Conservation (phyloP, 163 green algal genomes). For the Chlamydomonas reinhardtii region DNA sequence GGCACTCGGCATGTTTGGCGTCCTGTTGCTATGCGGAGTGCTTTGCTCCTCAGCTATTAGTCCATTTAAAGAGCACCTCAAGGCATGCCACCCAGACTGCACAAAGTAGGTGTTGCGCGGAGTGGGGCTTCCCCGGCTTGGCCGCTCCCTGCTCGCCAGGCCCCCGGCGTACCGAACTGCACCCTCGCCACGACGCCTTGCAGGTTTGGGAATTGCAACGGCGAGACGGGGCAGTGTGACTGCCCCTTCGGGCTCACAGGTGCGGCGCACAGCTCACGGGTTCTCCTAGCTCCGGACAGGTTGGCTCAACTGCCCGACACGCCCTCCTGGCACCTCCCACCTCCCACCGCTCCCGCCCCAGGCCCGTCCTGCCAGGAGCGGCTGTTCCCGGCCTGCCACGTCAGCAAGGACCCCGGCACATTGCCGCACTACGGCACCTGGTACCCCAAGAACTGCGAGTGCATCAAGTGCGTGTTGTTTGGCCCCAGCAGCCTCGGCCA, state of each 20-base stretch:
- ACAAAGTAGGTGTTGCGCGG: slow-evolving; percentile 1
- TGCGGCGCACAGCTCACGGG: not conserved
- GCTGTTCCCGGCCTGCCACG: slow-evolving; percentile 36
- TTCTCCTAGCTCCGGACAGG: not conserved
- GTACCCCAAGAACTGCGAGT: slow-evolving; percentile 47
- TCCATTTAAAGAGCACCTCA: slow-evolving; percentile 15
- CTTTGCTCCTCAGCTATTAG: too few relatives aligned
- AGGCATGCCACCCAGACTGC: slow-evolving; percentile 27
- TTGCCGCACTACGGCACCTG: slow-evolving; percentile 34
- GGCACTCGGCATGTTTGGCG: too few relatives aligned
- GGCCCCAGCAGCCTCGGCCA: too few relatives aligned
- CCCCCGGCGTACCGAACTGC: not conserved
- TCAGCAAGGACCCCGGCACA: not conserved
- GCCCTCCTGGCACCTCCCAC: not conserved
- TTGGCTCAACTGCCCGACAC: not conserved
- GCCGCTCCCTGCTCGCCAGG: too few relatives aligned
- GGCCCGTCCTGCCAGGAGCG: slow-evolving; percentile 24
- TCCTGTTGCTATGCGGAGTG: too few relatives aligned
- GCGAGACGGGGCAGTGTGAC: slow-evolving; percentile 35
- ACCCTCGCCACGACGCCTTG: too few relatives aligned
- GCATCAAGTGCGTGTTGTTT: not conserved
- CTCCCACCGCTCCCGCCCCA: not conserved
- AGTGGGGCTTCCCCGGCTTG: too few relatives aligned
- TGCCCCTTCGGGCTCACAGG: slow-evolving; percentile 41
- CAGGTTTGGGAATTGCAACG: slow-evolving; percentile 44